phyloP scores from a whole-genome alignment of 371 early-diverging fungal species.

The Rhizopus stolonifer region DNA sequence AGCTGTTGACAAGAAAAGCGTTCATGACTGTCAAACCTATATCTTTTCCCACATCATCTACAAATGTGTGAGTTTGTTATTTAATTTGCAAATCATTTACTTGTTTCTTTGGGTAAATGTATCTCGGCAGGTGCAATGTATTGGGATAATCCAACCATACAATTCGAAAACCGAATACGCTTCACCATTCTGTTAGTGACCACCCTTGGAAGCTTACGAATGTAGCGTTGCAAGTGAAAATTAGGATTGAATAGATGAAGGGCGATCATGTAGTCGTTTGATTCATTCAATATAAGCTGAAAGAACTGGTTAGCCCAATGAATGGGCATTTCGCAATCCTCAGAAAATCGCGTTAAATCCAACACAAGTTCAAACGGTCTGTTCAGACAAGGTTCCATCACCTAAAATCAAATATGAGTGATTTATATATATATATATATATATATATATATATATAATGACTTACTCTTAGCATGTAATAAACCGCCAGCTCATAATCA shows the following conservation, averaged over 20 bases:
- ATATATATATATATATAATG: not conserved
- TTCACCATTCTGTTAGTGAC: slow-evolving; percentile 57
- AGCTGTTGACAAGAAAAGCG: slow-evolving; percentile 55
- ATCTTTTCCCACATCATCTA: slow-evolving; percentile 65
- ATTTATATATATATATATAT: slow-evolving; percentile 53
- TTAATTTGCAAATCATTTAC: slow-evolving; percentile 23
- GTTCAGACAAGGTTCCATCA: slow-evolving; percentile 50
- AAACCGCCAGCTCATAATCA: slow-evolving; percentile 76
- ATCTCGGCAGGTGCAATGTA: slow-evolving; percentile 65
- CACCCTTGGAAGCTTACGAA: slow-evolving; percentile 43
- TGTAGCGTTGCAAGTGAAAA: slow-evolving; percentile 52
- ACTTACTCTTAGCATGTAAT: slow-evolving; percentile 65
- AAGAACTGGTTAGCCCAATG: slow-evolving; percentile 72
- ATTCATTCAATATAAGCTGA: slow-evolving; percentile 65
- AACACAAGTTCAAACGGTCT: slow-evolving; percentile 77
- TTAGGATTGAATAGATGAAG: slow-evolving; percentile 67
- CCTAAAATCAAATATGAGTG: slow-evolving; percentile 27
- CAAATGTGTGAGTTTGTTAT: not conserved
- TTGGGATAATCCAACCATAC: slow-evolving; percentile 59
- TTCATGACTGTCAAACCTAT: slow-evolving; percentile 53
- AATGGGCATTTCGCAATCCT: slow-evolving; percentile 69
- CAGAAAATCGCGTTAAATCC: slow-evolving; percentile 76
- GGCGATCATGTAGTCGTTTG: slow-evolving; percentile 41
- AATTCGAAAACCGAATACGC: slow-evolving; percentile 57
- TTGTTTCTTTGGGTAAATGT: slow-evolving; percentile 70